phyloP scores from a whole-genome alignment of 371 early-diverging fungal species.

The Mortierella sp. region DNA sequence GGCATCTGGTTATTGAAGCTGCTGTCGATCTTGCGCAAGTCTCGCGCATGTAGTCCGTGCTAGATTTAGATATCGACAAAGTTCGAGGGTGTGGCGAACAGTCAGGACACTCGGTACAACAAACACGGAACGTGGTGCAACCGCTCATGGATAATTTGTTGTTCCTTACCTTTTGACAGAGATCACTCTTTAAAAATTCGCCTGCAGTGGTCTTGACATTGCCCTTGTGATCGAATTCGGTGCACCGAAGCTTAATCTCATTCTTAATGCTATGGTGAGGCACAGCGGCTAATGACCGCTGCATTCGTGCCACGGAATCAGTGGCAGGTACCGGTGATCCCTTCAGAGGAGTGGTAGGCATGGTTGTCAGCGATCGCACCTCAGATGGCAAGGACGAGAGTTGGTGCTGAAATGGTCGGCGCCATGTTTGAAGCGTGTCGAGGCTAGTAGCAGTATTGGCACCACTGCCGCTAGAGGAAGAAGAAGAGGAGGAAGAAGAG shows the following conservation, averaged over 20 bases:
- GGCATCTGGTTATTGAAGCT: slow-evolving; percentile 83
- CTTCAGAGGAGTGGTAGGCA: slow-evolving; percentile 36
- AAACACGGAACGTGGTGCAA: too few relatives aligned
- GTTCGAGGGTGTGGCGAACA: not conserved
- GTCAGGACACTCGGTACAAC: not conserved
- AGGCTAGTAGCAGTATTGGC: slow-evolving; percentile 6
- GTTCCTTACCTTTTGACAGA: slow-evolving; percentile 66
- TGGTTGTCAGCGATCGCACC: slow-evolving; percentile 29
- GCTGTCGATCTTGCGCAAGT: slow-evolving; percentile 84
- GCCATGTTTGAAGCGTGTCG: slow-evolving; percentile 34
- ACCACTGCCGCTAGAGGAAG: slow-evolving; percentile 1
- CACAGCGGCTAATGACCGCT: slow-evolving; percentile 36
- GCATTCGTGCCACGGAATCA: slow-evolving; percentile 30
- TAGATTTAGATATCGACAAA: slow-evolving; percentile 9
- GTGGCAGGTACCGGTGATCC: slow-evolving; percentile 4
- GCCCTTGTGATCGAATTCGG: slow-evolving; percentile 80
- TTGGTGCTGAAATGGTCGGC: slow-evolving; percentile 21
- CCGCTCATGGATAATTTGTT: not conserved
- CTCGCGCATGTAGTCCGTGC: slow-evolving; percentile 80
- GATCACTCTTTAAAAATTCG: slow-evolving; percentile 80
- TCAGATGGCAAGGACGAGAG: slow-evolving; percentile 9
- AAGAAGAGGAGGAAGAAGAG: not conserved
- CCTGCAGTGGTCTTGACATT: slow-evolving; percentile 77
- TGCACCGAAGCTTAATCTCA: slow-evolving; percentile 58
- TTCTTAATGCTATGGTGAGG: slow-evolving; percentile 53